Evolutionary conservation across 495 filamentous ascomycete genomes (phyloP).

Genomic region (Penicillium atrosanguineum): DNA sequence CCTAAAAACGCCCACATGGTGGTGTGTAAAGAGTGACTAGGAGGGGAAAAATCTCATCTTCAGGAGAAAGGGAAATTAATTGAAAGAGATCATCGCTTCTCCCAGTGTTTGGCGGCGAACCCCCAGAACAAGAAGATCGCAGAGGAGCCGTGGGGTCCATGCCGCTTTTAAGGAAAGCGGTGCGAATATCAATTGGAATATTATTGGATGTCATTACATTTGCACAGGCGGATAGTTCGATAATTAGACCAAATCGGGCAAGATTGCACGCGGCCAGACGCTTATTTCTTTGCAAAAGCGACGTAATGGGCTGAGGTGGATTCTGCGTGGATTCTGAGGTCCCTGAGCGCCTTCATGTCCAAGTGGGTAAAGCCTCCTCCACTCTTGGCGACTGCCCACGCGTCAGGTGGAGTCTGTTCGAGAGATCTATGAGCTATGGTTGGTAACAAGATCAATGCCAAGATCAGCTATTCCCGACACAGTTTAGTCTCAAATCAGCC

Average conservation of each 20-base stretch:
- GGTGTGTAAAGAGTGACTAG: neutral
- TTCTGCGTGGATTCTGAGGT: neutral
- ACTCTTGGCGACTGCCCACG: neutral
- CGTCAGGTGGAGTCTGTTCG: neutral
- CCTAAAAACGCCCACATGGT: slow-evolving; percentile 3
- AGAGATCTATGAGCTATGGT: neutral
- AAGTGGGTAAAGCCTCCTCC: neutral
- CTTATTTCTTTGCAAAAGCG: neutral
- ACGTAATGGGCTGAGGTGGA: neutral
- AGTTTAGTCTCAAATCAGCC: neutral
- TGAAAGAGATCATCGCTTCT: neutral
- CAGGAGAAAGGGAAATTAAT: neutral
- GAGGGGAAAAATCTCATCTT: neutral
- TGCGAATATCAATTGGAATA: neutral
- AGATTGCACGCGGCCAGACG: neutral
- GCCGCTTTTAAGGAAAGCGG: neutral
- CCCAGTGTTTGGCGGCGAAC: neutral
- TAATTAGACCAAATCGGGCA: neutral
- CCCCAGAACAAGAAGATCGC: neutral
- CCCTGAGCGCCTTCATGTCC: neutral
- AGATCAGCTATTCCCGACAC: neutral
- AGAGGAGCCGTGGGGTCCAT: neutral
- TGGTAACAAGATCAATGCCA: neutral
- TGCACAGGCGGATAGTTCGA: neutral
- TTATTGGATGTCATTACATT: neutral